Evolutionary conservation across 2,329 filamentous ascomycete genomes (phyloP).

Genomic region (Fusarium mundagurra): DNA sequence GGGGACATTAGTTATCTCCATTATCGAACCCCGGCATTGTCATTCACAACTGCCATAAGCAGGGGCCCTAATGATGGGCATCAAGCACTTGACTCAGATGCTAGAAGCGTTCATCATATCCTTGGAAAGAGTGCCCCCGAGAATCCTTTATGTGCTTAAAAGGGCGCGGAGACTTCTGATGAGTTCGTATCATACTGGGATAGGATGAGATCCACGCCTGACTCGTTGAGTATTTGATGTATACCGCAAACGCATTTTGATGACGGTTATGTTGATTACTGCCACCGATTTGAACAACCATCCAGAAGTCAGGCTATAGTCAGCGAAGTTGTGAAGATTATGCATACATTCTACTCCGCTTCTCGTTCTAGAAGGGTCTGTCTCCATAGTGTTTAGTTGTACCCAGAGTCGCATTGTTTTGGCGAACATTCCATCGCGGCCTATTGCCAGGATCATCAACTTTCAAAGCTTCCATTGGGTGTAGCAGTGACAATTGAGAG

Average conservation of each 20-base stretch:
- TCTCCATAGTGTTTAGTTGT: not conserved
- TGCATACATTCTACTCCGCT: not conserved
- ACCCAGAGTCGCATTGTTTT: not conserved
- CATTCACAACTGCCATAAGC: not conserved
- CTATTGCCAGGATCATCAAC: no score
- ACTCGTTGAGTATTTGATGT: not conserved
- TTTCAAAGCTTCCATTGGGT: not conserved
- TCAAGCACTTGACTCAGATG: no score
- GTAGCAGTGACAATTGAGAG: not conserved
- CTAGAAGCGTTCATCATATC: not conserved
- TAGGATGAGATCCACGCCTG: not conserved
- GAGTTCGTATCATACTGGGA: not conserved
- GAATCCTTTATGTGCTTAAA: not conserved
- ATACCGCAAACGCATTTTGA: not conserved
- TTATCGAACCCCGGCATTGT: not conserved
- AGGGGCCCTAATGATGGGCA: not conserved
- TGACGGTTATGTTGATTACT: not conserved
- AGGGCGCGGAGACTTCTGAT: not conserved
- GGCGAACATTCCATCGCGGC: not conserved
- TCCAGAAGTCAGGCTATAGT: not conserved
- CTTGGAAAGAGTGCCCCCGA: not conserved
- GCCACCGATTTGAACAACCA: not conserved
- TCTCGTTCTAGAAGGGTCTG: not conserved
- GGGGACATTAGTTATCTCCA: not conserved
- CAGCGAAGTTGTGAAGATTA: not conserved